Percentiles rank a stretch among this genome's conserved stretches.
Evolutionary conservation across 805 yeast species (phyloP).

Genomic region (Candida argentea): DNA sequence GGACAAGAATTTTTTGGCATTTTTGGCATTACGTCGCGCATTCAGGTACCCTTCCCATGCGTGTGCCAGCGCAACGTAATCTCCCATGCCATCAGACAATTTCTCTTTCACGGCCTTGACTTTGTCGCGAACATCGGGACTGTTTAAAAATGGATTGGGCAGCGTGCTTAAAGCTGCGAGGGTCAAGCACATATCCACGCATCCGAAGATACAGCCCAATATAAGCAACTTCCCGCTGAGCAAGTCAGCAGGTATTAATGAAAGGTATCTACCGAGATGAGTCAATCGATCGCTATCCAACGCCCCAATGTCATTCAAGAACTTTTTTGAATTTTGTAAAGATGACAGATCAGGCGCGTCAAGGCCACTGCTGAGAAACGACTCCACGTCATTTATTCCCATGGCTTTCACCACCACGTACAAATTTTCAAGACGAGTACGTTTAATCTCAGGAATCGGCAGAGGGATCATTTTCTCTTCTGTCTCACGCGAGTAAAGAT

Average conservation of each 20-base stretch:
- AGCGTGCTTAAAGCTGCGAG: conserved; percentile 69
- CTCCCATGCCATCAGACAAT: conserved; percentile 55
- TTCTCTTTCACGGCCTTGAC: conserved; percentile 37
- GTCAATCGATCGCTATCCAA: conserved; percentile 44
- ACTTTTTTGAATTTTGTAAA: conserved; percentile 39
- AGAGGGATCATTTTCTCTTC: conserved; percentile 48
- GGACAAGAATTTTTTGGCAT: conserved; percentile 34
- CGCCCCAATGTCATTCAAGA: conserved; percentile 66
- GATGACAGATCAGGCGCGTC: conserved; percentile 64
- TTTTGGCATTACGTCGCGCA: conserved; percentile 11
- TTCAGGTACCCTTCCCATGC: conserved; percentile 47
- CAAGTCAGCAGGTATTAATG: conserved; percentile 79
- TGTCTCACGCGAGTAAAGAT: conserved; percentile 59
- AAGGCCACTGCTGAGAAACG: conserved; percentile 62
- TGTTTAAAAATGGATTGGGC: conserved; percentile 63
- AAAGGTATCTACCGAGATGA: conserved; percentile 67
- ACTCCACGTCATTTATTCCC: conserved; percentile 67
- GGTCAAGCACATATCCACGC: conserved; percentile 67
- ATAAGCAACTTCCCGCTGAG: conserved; percentile 76
- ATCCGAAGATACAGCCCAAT: conserved; percentile 73
- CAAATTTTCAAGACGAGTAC: conserved; percentile 75
- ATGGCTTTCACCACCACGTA: conserved; percentile 80
- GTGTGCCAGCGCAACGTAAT: conserved; percentile 54
- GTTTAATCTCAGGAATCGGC: conserved; percentile 82
- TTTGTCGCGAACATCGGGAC: conserved; percentile 53